A percentile compares a stretch with the other conserved stretches of the same genome.
Conservation (phyloP, 352 stramenopile genomes). For the Aphanomyces astaci region DNA sequence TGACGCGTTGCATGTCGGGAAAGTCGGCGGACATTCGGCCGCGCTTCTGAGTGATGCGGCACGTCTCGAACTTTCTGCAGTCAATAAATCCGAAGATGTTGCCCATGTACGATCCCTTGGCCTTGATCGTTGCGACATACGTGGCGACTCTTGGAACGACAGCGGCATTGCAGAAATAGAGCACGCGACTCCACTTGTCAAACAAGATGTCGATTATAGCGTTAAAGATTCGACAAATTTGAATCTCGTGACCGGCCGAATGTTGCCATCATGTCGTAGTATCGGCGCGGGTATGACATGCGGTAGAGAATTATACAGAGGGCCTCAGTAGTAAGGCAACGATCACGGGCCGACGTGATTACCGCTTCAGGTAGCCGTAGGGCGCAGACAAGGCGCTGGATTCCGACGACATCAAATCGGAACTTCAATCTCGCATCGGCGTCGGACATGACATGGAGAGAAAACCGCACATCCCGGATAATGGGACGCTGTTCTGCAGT, state of each 20-base stretch:
- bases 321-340: neutral
- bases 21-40: too few relatives aligned
- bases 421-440: neutral
- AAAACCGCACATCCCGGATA: neutral
- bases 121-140: neutral
- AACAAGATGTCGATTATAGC: neutral
- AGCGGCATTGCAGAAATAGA: neutral
- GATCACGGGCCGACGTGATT: neutral
- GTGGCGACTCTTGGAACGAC: neutral
- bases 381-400: neutral
- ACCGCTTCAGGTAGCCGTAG: neutral
- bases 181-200: neutral
- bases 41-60: too few relatives aligned
- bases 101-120: neutral
- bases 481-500: neutral
- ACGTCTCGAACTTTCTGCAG: neutral
- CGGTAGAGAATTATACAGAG: conserved; percentile 1
- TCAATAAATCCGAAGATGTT: neutral
- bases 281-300: neutral
- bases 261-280: neutral
- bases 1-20: neutral
- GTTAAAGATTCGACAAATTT: neutral
- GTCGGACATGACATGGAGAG: neutral
- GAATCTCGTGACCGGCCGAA: neutral
- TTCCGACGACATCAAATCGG: neutral